Evolutionary conservation across 2,329 filamentous ascomycete species (phyloP).

Genomic region (Diaporthe longicolla): DNA sequence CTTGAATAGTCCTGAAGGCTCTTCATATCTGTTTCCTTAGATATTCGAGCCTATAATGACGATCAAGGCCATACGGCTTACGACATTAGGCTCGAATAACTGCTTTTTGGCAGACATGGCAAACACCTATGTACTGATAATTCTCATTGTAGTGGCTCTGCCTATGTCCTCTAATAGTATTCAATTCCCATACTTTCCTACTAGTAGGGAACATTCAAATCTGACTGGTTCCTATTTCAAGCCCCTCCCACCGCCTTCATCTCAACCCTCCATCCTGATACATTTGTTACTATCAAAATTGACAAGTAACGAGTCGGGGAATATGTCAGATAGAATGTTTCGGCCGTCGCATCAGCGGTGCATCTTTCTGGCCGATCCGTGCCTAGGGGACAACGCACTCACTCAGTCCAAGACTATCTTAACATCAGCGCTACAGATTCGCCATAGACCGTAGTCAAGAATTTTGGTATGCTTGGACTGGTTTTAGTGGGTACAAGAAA

Average conservation of each 20-base stretch:
- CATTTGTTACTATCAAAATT: background rate
- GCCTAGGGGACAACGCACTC: background rate
- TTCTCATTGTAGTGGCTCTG: background rate
- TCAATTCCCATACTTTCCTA: no score
- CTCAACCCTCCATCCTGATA: background rate
- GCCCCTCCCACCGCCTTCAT: no score
- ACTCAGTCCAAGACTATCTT: background rate
- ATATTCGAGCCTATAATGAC: background rate
- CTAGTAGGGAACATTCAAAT: no score
- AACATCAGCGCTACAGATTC: background rate
- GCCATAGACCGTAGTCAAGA: background rate
- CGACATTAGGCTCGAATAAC: no score
- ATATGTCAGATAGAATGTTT: background rate
- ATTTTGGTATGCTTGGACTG: background rate
- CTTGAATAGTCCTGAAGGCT: background rate
- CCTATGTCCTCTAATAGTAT: background rate
- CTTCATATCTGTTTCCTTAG: background rate
- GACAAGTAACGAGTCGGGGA: background rate
- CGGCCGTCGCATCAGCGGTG: no score
- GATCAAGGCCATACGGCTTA: no score
- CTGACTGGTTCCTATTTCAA: no score
- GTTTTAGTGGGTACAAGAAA: background rate
- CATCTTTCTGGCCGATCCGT: background rate
- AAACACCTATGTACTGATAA: background rate
- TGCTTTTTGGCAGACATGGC: background rate